Percentiles rank a stretch among this genome's conserved stretches.
These are phyloP conservation scores for Hymenoscyphus salicellus DNA, from an alignment of 2,329 filamentous ascomycete species.

Conservation along the genomic window DNA sequence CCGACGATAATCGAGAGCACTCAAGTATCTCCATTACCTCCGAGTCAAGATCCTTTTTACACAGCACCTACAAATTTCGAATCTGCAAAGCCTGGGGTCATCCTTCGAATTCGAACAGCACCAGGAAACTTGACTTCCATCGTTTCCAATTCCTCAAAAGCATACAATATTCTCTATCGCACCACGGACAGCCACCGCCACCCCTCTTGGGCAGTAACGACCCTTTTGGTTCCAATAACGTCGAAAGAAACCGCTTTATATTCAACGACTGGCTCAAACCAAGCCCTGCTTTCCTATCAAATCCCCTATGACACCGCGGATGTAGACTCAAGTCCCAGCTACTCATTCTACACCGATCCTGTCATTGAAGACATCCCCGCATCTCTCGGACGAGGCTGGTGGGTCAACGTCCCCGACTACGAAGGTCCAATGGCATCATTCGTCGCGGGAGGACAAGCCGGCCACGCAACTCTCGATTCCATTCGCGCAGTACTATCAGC, in stretches of 20 bases:
- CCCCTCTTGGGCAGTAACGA: conserved; percentile 40
- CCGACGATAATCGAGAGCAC: background rate
- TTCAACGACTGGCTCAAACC: background rate
- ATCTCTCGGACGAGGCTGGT: conserved; percentile 18
- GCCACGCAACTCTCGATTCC: conserved; percentile 23
- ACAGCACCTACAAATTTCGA: conserved; percentile 33
- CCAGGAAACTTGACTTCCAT: conserved; percentile 27
- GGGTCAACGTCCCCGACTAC: conserved; percentile 26
- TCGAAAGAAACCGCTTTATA: conserved; percentile 12
- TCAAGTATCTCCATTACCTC: conserved; percentile 28
- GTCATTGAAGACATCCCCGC: conserved; percentile 37
- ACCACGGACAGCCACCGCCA: conserved; percentile 39
- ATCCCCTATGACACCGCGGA: conserved; percentile 41
- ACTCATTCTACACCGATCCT: conserved; percentile 37
- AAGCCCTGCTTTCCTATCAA: conserved; percentile 42
- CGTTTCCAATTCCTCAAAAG: conserved; percentile 5
- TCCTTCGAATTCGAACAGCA: conserved; percentile 36
- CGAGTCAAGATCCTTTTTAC: conserved; percentile 40
- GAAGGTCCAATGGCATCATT: conserved; percentile 22
- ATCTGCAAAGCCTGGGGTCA: conserved; percentile 32
- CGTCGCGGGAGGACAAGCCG: conserved; percentile 16
- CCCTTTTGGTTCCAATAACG: conserved; percentile 36
- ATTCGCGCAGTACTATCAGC: conserved; percentile 20
- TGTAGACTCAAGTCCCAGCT: conserved; percentile 42
- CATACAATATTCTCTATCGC: conserved; percentile 42